Evolutionary conservation across 2,329 filamentous ascomycete genomes (phyloP).

Genomic region (Aureobasidium lini): DNA sequence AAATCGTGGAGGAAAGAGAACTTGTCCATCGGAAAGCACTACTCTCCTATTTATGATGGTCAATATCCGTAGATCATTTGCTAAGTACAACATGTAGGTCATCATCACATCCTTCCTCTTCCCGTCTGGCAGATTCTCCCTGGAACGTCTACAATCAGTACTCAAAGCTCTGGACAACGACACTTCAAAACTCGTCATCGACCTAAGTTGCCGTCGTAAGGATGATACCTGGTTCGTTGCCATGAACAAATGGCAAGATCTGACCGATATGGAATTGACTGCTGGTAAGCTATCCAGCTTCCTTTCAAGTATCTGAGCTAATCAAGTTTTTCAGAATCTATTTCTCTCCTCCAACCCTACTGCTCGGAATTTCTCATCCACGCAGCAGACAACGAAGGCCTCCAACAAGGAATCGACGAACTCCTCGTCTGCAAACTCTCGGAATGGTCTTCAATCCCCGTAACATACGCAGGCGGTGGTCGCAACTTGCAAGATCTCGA

Average conservation of each 20-base stretch:
- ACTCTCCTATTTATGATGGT: too few species aligned
- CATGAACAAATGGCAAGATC: slow-evolving; percentile 98
- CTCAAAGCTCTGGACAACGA: slow-evolving; percentile 66
- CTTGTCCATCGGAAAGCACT: too few species aligned
- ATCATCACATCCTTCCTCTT: slow-evolving; percentile 97
- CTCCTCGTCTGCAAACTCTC: slow-evolving; percentile 69
- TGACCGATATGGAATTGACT: slow-evolving; percentile 92
- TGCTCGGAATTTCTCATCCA: slow-evolving; percentile 97
- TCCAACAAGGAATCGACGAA: slow-evolving; percentile 87
- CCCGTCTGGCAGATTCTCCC: slow-evolving; percentile 72
- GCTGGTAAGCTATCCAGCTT: slow-evolving; percentile 50
- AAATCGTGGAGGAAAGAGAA: too few species aligned
- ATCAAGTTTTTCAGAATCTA: slow-evolving; percentile 55
- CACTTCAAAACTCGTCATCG: slow-evolving; percentile 78
- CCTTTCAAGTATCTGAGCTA: neutral
- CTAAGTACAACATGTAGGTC: slow-evolving; percentile 44
- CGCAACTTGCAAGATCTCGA: slow-evolving; percentile 75
- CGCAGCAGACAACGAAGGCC: slow-evolving; percentile 90
- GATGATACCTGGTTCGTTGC: slow-evolving; percentile 86
- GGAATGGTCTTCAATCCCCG: slow-evolving; percentile 81
- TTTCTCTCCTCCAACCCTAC: slow-evolving; percentile 74
- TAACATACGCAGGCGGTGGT: slow-evolving; percentile 95
- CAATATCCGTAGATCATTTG: neutral
- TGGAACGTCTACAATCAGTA: slow-evolving; percentile 65
- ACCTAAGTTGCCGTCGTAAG: slow-evolving; percentile 79